Evolutionary conservation across 108 stramenopile genomes (phyloP).

Genomic region (Chaetoceros muelleri): DNA sequence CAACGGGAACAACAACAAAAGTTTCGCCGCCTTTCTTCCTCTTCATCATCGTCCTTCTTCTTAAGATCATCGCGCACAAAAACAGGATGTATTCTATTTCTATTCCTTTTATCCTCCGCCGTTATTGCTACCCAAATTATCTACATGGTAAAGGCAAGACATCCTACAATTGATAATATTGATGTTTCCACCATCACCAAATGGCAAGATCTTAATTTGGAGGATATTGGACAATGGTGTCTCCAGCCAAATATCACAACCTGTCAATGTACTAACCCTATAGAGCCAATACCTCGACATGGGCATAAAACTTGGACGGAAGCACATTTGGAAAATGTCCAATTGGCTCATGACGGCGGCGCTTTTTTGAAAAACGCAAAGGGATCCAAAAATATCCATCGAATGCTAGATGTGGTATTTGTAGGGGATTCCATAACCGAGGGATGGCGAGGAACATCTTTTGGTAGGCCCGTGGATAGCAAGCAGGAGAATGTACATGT

Average conservation of each 20-base stretch:
- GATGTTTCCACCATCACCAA: too few relatives aligned
- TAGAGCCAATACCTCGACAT: neutral
- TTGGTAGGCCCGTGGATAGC: constrained; percentile 12
- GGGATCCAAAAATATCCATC: neutral
- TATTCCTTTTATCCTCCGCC: too few relatives aligned
- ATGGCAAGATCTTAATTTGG: neutral
- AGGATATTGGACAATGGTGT: neutral
- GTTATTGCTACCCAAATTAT: too few relatives aligned
- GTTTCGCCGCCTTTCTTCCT: too few relatives aligned
- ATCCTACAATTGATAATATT: too few relatives aligned
- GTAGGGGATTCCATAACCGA: constrained; percentile 54
- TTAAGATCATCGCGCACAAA: too few relatives aligned
- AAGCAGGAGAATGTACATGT: neutral
- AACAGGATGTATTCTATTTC: too few relatives aligned
- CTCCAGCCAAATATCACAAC: neutral
- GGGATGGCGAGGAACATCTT: constrained; percentile 27
- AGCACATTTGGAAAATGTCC: neutral
- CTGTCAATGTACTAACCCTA: neutral
- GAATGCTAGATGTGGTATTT: constrained; percentile 22
- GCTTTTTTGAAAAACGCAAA: too few relatives aligned
- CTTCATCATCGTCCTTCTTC: too few relatives aligned
- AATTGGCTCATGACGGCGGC: too few relatives aligned
- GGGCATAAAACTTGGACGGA: neutral
- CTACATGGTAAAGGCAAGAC: too few relatives aligned
- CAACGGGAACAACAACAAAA: too few relatives aligned